A percentile compares a stretch with the other conserved stretches of the same genome.
Conservation (phyloP, 805 yeast genomes). For the Ogataea wickerhamii region DNA sequence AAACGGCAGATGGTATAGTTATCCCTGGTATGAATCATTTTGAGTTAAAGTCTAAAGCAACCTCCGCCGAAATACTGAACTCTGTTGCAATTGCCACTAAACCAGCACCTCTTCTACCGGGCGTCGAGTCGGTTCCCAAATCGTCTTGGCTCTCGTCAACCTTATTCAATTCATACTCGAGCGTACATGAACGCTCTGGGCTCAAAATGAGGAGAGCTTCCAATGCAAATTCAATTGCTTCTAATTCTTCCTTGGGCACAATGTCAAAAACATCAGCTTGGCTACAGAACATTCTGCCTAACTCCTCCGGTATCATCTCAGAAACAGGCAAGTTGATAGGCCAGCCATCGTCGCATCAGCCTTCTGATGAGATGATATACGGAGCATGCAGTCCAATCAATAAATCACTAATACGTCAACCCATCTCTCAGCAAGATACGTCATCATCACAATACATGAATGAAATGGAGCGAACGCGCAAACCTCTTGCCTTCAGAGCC, state of each 20-base stretch:
- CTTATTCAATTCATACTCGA: not conserved
- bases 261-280: slow-evolving; percentile 14
- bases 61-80: slow-evolving; percentile 12
- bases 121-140: slow-evolving; percentile 1
- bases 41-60: slow-evolving; percentile 4
- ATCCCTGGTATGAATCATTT: not conserved
- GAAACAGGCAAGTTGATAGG: slow-evolving; percentile 31
- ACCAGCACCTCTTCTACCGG: not conserved
- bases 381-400: not conserved
- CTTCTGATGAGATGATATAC: slow-evolving; percentile 4
- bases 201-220: not conserved
- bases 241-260: slow-evolving; percentile 5
- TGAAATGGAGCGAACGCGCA: not conserved
- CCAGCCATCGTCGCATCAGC: slow-evolving; percentile 20
- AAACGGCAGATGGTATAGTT: slow-evolving; percentile 2
- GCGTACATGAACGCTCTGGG: not conserved
- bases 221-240: not conserved
- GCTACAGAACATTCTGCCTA: slow-evolving; percentile 30
- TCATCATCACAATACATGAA: not conserved
- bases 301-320: slow-evolving; percentile 28
- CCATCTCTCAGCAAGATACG: not conserved
- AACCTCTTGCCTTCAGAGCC: slow-evolving; percentile 3
- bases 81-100: slow-evolving; percentile 3
- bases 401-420: too few relatives aligned
- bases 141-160: slow-evolving; percentile 9